A percentile compares a stretch with the other conserved stretches of the same genome.
Evolutionary conservation across 2,329 filamentous ascomycete species (phyloP).

Genomic region (Alternaria alternata): DNA sequence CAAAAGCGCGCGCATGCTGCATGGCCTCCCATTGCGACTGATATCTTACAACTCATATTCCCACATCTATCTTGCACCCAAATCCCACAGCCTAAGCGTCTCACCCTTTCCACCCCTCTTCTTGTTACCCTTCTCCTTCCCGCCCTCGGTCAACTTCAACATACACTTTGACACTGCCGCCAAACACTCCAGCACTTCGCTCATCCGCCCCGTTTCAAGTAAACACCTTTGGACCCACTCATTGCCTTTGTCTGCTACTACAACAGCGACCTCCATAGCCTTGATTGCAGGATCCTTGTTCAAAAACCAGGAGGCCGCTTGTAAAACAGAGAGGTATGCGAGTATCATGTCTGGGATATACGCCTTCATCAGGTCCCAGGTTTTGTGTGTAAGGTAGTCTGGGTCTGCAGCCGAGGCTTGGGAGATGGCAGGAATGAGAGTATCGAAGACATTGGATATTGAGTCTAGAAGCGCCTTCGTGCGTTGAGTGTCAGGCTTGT

Average conservation of each 20-base stretch:
- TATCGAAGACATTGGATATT: conserved; percentile 50
- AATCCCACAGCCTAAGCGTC: conserved; percentile 56
- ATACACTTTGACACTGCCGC: conserved; percentile 79
- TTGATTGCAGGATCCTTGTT: conserved; percentile 80
- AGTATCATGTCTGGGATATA: conserved; percentile 89
- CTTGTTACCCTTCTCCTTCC: conserved; percentile 50
- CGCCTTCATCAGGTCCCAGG: conserved; percentile 69
- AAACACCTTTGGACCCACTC: conserved; percentile 50
- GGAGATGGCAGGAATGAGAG: conserved; percentile 42
- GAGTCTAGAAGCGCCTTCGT: conserved; percentile 52
- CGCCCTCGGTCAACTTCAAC: conserved; percentile 59
- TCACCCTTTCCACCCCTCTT: conserved; percentile 54
- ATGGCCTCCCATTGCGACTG: not conserved
- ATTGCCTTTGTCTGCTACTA: conserved; percentile 64
- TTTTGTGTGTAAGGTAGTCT: conserved; percentile 11
- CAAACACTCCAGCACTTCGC: conserved; percentile 64
- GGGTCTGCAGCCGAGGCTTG: conserved; percentile 6
- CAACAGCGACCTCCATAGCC: conserved; percentile 83
- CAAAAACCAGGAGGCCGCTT: conserved; percentile 77
- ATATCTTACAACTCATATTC: not conserved
- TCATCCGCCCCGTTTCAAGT: conserved; percentile 53
- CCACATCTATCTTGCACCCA: conserved; percentile 29
- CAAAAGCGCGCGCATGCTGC: not conserved
- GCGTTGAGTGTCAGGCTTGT: conserved; percentile 36
- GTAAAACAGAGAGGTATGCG: conserved; percentile 81